These are phyloP conservation scores for Cercospora beticola DNA, from an alignment of 2,329 filamentous ascomycete genomes.

Conservation along the genomic window DNA sequence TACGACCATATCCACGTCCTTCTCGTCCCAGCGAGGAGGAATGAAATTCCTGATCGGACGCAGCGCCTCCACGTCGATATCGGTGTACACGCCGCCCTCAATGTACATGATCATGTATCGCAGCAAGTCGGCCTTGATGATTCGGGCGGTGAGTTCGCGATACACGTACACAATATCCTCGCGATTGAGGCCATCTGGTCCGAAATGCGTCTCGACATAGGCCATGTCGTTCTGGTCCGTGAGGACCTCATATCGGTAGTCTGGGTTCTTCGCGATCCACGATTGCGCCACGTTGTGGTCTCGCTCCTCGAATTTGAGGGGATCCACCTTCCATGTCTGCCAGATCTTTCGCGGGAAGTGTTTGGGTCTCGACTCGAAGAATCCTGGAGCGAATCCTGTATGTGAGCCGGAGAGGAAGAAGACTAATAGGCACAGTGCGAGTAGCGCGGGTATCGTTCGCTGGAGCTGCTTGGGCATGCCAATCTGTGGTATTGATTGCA, in stretches of 20 bases:
- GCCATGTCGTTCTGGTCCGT: slow-evolving; percentile 67
- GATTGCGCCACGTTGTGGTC: slow-evolving; percentile 61
- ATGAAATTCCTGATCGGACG: slow-evolving; percentile 58
- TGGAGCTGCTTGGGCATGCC: slow-evolving; percentile 51
- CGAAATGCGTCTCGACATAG: slow-evolving; percentile 69
- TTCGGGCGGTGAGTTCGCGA: slow-evolving; percentile 59
- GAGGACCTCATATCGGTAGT: slow-evolving; percentile 66
- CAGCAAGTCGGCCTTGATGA: slow-evolving; percentile 66
- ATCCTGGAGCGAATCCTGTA: slow-evolving; percentile 16
- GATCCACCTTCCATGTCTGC: slow-evolving; percentile 74
- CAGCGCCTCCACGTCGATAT: slow-evolving; percentile 60
- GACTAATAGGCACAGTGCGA: slow-evolving; percentile 47
- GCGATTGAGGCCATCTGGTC: slow-evolving; percentile 63
- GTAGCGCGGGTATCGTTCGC: slow-evolving; percentile 50
- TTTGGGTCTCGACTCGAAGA: slow-evolving; percentile 27
- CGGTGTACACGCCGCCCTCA: slow-evolving; percentile 61
- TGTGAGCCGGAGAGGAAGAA: slow-evolving; percentile 44
- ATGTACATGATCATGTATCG: slow-evolving; percentile 68
- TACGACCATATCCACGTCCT: slow-evolving; percentile 69
- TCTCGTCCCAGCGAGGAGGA: slow-evolving; percentile 61
- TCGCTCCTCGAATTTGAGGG: slow-evolving; percentile 64
- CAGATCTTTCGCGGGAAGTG: slow-evolving; percentile 68
- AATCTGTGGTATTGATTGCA: slow-evolving; percentile 26
- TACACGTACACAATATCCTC: slow-evolving; percentile 65
- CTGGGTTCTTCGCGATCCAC: slow-evolving; percentile 66